Evolutionary conservation across 768 basidiomycete genomes (phyloP).

Genomic region (Phlebiopsis gigantea): DNA sequence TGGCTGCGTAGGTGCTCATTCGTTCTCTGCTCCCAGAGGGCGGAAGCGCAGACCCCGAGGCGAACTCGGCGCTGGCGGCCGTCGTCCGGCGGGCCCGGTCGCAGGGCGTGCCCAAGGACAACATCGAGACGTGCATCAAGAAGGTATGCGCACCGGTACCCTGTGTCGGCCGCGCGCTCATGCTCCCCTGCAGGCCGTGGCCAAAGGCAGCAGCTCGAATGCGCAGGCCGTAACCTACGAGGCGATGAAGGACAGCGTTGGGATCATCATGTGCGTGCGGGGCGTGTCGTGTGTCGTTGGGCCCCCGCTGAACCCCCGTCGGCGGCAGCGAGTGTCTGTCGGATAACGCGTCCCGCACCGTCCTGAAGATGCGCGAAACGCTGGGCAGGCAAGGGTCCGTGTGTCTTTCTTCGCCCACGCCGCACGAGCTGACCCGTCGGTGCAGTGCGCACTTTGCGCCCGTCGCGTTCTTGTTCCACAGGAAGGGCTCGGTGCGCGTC

Average conservation of each 20-base stretch:
- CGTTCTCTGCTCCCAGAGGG: slow-evolving; percentile 35
- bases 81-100: slow-evolving; percentile 53
- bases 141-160: slow-evolving; percentile 32
- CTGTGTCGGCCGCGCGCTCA: background rate
- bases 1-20: background rate
- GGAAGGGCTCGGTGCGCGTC: slow-evolving; percentile 48
- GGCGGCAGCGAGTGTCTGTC: slow-evolving; percentile 49
- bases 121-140: slow-evolving; percentile 57
- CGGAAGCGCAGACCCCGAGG: slow-evolving; percentile 47
- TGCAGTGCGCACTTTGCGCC: slow-evolving; percentile 57
- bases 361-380: slow-evolving; percentile 49
- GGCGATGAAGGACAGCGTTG: slow-evolving; percentile 55
- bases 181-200: slow-evolving; percentile 34
- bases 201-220: slow-evolving; percentile 37
- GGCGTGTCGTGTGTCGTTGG: background rate
- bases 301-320: background rate
- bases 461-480: slow-evolving; percentile 61
- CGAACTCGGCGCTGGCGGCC: slow-evolving; percentile 48
- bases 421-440: background rate
- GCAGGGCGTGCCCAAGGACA: slow-evolving; percentile 61
- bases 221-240: slow-evolving; percentile 50
- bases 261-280: slow-evolving; percentile 53
- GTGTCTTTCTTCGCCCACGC: no score
- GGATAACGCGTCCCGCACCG: slow-evolving; percentile 61
- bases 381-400: slow-evolving; percentile 44